Conservation (phyloP, 176 grass and related monocot species). For the Eleusine coracana region DNA sequence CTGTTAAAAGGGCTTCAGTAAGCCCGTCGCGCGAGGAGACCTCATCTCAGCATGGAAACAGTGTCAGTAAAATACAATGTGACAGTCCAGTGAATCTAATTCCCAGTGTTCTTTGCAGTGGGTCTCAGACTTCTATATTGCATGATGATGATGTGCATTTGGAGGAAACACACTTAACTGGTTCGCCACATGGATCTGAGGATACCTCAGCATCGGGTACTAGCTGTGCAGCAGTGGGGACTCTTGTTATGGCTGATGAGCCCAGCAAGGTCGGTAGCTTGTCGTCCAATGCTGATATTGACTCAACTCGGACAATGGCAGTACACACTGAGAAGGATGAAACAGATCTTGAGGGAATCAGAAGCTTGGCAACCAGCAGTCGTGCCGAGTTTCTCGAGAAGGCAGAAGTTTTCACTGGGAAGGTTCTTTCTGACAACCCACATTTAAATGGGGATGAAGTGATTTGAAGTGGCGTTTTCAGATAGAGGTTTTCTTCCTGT, state of each 20-base stretch:
- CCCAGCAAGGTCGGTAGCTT: constrained; percentile 18
- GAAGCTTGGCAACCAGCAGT: constrained; percentile 34
- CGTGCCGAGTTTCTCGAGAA: constrained; percentile 41
- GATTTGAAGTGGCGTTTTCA: constrained; percentile 30
- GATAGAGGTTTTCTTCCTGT: constrained; percentile 52
- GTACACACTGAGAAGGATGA: constrained; percentile 21
- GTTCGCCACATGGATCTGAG: constrained; percentile 51
- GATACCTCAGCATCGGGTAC: constrained; percentile 45
- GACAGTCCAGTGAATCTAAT: constrained; percentile 18
- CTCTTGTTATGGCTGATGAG: constrained; percentile 35
- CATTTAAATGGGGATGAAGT: constrained; percentile 33
- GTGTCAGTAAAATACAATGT: constrained; percentile 9
- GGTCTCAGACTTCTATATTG: constrained; percentile 16
- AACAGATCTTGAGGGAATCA: constrained; percentile 31
- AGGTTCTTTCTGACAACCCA: constrained; percentile 23
- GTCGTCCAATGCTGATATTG: constrained; percentile 22
- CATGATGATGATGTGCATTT: constrained; percentile 34
- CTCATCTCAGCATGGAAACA: constrained; percentile 36
- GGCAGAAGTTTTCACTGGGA: neutral
- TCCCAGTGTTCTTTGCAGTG: constrained; percentile 12
- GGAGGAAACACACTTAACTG: constrained; percentile 36
- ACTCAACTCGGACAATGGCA: constrained; percentile 2
- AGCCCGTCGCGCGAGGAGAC: constrained; percentile 41
- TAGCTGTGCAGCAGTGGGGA: constrained; percentile 27
- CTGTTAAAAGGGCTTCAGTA: constrained; percentile 53